Evolutionary conservation across 1,139 yeast genomes (phyloP), one percentile per base, ranked within the genome.

Genomic region (Blastobotrys buckinghamii): DNA sequence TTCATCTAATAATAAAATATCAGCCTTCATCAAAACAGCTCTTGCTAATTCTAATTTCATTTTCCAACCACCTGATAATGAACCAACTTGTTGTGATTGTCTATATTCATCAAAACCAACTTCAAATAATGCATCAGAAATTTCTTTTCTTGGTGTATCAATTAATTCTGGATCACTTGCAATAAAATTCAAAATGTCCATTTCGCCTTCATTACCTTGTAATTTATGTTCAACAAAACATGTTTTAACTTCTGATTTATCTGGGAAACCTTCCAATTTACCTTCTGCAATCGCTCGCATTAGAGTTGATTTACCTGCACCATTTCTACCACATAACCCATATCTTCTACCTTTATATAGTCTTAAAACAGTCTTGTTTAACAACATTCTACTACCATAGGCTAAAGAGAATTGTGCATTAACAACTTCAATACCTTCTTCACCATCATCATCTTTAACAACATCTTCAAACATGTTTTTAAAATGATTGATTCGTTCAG

Each of bases 51-150:
- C 98, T 58, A 92, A 78, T 74, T 92, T 92, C 98, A 92, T 92
- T 72, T 92, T 92, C 97, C 97, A 89, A 67, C 98, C 98, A 70
- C 98, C 98, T 51, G 97, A 88, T 55, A 92, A 75, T 1, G 97
- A 86, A 40, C 97, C 96, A 53, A 92, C 97, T 47, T 87, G 78
- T 71, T 90, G 97, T 32, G 77, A 75, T 62, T 95, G 78, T 74
- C 97, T 81, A 64, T 84, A 94, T 46, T 84, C 92, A 55, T 94
- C 83, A 69, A 92, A 92, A 2, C 97, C 98, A 65, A 92, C 97
- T 49, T 79, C 80, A 45, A 72, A 79, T 55, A 92, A 76, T 27
- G 96, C 97, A 1, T 65, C 66, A 24, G 92, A 70, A 63, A 92
- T 88, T 48, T 84, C 95, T 12, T 78, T 81, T 50, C 73, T 76